Evolutionary conservation across 1,139 yeast genomes (phyloP), one percentile per base, ranked within the genome.

Genomic region (Debaryomyces subglobosus): DNA sequence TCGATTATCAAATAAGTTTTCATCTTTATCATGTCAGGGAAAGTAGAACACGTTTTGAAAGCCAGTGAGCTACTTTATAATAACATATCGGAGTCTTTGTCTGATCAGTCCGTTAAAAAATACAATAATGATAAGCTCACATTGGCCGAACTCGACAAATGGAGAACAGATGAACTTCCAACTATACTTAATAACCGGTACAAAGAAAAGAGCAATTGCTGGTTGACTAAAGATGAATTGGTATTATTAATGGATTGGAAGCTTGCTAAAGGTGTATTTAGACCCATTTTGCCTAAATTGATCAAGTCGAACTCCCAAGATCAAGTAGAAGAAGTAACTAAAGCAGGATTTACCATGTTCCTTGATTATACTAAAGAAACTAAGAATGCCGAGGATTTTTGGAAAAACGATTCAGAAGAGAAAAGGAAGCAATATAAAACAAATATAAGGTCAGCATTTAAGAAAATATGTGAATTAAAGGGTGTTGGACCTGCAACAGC

Each of bases 401-500:
- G 61, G 61, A 32, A 49, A n/a, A 35, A 44, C 5, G 43, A 44
- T 27, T 16, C n/a, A 7, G 27, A 32, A 18, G 34, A 40, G 18
- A 40, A 46, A 21, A 33, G 42, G 35, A 30, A 44, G 12, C 50
- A 54, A 6, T 71, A 67, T 52, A 45, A 53, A 6, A 45, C 47
- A 1, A 34, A 37, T 0, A 56, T 72, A 5, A 65, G 64, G 43
- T 48, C 50, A 6, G 45, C 74, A 1, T 47, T 77, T 44, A 69
- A 68, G 37, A 54, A 55, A 30, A 50, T 72, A 5, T 67, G 75
- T 50, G 65, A 63, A 42, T 61, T 78, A 34, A 62, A 62, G 46
- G 83, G 82, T 0, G 79, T 78, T 5, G 83, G 83, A 0, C 81
- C 82, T 1, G 82, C 83, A 4, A 77, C 81, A 4, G 79, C 77